Evolutionary conservation across 2,329 filamentous ascomycete genomes (phyloP), one percentile per base, ranked within the genome.

Genomic region (Fusarium irregulare): DNA sequence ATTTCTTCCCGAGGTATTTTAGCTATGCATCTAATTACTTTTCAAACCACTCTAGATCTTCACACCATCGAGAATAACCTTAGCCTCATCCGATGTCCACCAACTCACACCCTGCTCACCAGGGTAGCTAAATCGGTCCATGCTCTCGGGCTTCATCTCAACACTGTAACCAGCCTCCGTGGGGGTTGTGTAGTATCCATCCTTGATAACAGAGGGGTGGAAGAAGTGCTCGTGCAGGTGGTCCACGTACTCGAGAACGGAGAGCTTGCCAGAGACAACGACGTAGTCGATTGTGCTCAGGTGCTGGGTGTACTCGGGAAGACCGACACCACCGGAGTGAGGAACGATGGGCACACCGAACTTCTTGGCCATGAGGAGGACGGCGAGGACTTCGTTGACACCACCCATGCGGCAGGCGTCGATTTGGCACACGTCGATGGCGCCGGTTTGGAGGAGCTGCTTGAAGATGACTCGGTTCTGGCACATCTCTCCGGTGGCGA

Each of bases 391-490:
- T 82, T 97, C 94, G 81, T 97, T 97, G 47, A 97, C 93, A 67
- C 94, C 93, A 44, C 94, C 94, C 73, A 97, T 87, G 27, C 94
- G 91, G 84, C 93, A 97, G 5, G 94, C 94, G 75, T 97, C 94
- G 74, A 96, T 92, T 81, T 97, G 94, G 78, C 93, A 93, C 21
- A 97, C 89, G 76, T 96, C 93, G 74, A 97, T 93, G 65, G 93
- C 93, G 53, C 91, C 91, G 4, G 89, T 85, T 78, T 91, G 88
- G 54, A 97, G 87, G 65, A 97, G 88, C 82, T 97, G 94, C 86
- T 97, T 97, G 88, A 97, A 97, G 76, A 97, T 89, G 71, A 97
- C 92, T 41, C 94, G 90, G 84, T 97, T 97, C 84, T 97, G 94
- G 83, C 93, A 96, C 93, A 97, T 97, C 83, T 97, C 94, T 68